Evolutionary conservation across 2,329 filamentous ascomycete species (phyloP), one percentile per base, ranked within the genome.

Genomic region (Neurospora sp.): DNA sequence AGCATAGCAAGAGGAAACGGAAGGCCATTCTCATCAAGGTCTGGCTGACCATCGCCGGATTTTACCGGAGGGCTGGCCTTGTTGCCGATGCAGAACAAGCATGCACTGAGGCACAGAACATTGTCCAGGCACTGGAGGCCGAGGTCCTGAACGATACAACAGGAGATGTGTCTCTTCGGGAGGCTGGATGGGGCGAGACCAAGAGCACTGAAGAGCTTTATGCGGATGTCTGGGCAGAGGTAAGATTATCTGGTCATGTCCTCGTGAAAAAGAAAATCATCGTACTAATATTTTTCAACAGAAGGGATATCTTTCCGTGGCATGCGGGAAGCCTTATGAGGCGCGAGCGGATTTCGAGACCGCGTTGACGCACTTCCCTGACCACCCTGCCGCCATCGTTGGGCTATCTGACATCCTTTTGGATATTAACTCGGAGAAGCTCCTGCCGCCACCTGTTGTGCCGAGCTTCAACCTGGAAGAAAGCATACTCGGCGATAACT

Each of bases 41-140:
- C 39, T 99, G 96, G 96, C 84, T 97, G 8, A 91, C 96, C 77
- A 93, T 97, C 72, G 91, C 93, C 2, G 91, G 91, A 0, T 89
- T 98, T 73, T 99, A 98, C 77, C 88, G 93, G 37, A 88, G 93
- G 68, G 92, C 95, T 8, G 87, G 87, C 8, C 88, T 96, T 82
- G 88, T 88, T 69, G 90, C 94, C 23, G 95, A 98, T 78, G 89
- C 92, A 12, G 88, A 87, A 74, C 92, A 90, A 68, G 93, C 95
- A 6, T 87, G 94, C 37, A 85, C 88, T 11, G 96, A 98, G 82
- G 96, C 95, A 1, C 85, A 88, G 71, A 92, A 91, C 77, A 85
- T 97, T 41, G 89, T 93, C 1, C 85, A 90, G 73, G 82, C 81
- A 0, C 84, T 97, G 11, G 92, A 97, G 79, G 79, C 82, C 0